A percentile compares a stretch with the other conserved stretches of the same genome.
Conservation (phyloP, 148 eudicot genomes). For the Persicaria tinctoria region DNA sequence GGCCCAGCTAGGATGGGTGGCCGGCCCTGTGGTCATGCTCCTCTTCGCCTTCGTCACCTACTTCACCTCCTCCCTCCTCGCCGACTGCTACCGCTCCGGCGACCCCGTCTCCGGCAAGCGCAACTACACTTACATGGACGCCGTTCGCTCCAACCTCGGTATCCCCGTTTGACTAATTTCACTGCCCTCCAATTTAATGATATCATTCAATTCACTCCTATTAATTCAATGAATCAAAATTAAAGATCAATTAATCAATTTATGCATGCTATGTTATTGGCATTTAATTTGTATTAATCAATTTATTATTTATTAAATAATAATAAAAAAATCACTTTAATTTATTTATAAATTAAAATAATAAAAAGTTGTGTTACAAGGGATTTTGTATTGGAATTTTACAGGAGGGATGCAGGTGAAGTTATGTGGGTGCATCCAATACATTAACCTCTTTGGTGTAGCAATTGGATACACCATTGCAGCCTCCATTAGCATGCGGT, state of each 20-base stretch:
- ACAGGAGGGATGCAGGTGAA: slow-evolving; percentile 15
- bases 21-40: slow-evolving; percentile 12
- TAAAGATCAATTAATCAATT: no score
- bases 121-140: slow-evolving; percentile 22
- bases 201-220: no score
- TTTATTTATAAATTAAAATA: no score
- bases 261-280: no score
- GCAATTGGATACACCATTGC: slow-evolving; percentile 20
- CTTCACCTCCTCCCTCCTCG: slow-evolving; percentile 13
- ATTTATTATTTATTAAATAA: no score
- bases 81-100: slow-evolving; percentile 17
- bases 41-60: slow-evolving; percentile 16
- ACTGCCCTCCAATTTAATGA: not conserved
- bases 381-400: not conserved
- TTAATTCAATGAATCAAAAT: no score
- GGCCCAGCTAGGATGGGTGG: slow-evolving; percentile 19
- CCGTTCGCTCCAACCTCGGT: slow-evolving; percentile 11
- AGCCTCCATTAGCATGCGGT: slow-evolving; percentile 20
- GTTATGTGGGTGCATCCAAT: slow-evolving; percentile 12
- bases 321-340: no score
- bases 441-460: slow-evolving; percentile 16
- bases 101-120: slow-evolving; percentile 20
- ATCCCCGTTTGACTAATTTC: not conserved
- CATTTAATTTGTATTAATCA: no score
- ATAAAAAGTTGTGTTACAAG: not conserved